Evolutionary conservation across 1,284 basidiomycete genomes (phyloP), one percentile per base, ranked within the genome.

Genomic region (Marasmius oreades): DNA sequence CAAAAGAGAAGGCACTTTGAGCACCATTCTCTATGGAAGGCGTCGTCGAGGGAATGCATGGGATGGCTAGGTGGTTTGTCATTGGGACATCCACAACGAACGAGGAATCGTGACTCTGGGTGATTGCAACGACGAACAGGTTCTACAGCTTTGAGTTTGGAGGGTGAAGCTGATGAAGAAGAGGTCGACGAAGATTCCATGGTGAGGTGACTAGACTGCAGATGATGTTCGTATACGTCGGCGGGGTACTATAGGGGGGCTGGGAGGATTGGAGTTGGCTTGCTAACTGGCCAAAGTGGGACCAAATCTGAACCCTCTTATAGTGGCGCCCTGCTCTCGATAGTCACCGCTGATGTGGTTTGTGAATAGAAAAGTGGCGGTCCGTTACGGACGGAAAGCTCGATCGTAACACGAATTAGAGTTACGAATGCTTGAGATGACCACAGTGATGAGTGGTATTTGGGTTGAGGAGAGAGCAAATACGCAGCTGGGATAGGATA

Each of bases 21-120:
- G 58, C 72, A 73, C 70, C 70, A 73, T 42, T 63, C 56, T 37
- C 66, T 61, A 56, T 73, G 72, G 53, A 69, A 69, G 28, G 70
- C 71, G 58, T 73, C 72, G 55, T 71, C 66, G 60, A 66, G 64
- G 20, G 42, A 37, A 53, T 65, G 58, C 62, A 70, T 64, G 12
- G 68, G 66, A 52, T 71, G 67, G 43, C 64, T 62, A 28, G 66
- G 62, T 22, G 53, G 55, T 31, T 58, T 64, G 51, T 68, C 63
- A 55, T 69, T 70, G 43, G 65, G 61, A 52, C 70, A 72, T 7
- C 71, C 72, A 60, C 72, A 73, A 47, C 70, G 68, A 44, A 69
- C 62, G 53, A 70, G 62, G 53, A 61, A 70, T 54, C 72, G 72
- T 31, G 60, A 60, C 22, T 63, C 55, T 8, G 47, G 53, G 54